Percentiles rank a stretch among this genome's conserved stretches.
Conservation (phyloP, 2,329 filamentous ascomycete genomes). For the Trichophyton equinum region DNA sequence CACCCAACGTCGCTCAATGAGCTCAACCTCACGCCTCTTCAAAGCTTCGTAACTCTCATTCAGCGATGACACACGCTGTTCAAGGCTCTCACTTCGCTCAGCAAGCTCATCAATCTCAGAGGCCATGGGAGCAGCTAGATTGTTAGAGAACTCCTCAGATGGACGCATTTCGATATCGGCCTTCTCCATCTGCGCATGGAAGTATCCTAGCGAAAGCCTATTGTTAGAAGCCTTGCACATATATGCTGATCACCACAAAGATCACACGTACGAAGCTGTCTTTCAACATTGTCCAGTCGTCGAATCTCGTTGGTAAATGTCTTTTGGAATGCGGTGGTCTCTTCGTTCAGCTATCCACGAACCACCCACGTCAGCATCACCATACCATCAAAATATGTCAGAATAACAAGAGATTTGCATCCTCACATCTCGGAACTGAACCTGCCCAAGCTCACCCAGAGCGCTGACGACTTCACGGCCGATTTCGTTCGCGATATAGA, state of each 20-base stretch:
- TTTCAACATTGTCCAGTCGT: conserved; percentile 92
- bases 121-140: conserved; percentile 74
- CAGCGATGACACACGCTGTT: conserved; percentile 78
- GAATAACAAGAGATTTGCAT: conserved; percentile 1
- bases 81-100: conserved; percentile 81
- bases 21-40: conserved; percentile 92
- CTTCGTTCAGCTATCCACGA: conserved; percentile 63
- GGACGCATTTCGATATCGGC: conserved; percentile 72
- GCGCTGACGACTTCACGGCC: conserved; percentile 95
- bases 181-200: conserved; percentile 92
- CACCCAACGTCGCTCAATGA: conserved; percentile 98
- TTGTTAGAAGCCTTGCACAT: neutral
- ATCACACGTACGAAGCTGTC: conserved; percentile 72
- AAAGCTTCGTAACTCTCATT: conserved; percentile 98
- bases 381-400: conserved; percentile 2
- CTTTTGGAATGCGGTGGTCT: conserved; percentile 86
- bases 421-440: conserved; percentile 93
- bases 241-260: neutral
- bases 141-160: conserved; percentile 79
- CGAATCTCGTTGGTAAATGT: conserved; percentile 97
- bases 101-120: conserved; percentile 93
- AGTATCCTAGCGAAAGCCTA: conserved; percentile 55
- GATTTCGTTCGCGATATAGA: conserved; percentile 98
- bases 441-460: conserved; percentile 85
- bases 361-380: conserved; percentile 17